phyloP scores from a whole-genome alignment of 768 basidiomycete species.

The Filobasidium wieringae region DNA sequence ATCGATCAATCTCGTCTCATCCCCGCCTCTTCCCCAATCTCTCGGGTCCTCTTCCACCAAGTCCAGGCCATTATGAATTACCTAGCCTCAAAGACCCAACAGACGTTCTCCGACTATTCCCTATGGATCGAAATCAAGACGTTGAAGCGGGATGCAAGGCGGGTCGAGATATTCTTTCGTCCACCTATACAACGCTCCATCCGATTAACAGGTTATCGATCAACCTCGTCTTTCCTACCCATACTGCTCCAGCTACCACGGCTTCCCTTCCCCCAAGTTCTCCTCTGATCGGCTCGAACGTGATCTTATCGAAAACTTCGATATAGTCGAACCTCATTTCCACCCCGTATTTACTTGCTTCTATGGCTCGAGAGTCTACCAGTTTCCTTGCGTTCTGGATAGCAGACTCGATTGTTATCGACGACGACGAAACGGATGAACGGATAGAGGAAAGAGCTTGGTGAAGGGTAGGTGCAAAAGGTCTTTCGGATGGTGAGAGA shows the following conservation, averaged over 20 bases:
- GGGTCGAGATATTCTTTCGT: too few relatives aligned
- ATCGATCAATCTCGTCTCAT: too few relatives aligned
- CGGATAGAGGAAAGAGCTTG: constrained; percentile 55
- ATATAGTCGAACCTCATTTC: constrained; percentile 68
- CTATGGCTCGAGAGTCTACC: background rate
- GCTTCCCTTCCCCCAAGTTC: constrained; percentile 42
- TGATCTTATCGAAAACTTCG: constrained; percentile 69
- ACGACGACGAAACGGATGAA: constrained; percentile 15
- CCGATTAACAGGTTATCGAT: constrained; percentile 85
- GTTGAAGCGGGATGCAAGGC: too few relatives aligned
- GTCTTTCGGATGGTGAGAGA: constrained; percentile 54
- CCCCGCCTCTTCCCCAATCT: too few relatives aligned
- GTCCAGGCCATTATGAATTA: too few relatives aligned
- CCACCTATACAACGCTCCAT: too few relatives aligned
- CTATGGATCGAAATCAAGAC: too few relatives aligned
- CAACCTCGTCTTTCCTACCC: constrained; percentile 72
- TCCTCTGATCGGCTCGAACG: constrained; percentile 48
- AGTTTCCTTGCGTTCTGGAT: constrained; percentile 24
- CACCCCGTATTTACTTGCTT: constrained; percentile 38
- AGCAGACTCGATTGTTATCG: constrained; percentile 12
- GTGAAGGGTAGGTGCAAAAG: constrained; percentile 56
- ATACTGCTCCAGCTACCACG: constrained; percentile 74
- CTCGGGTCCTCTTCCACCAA: too few relatives aligned
- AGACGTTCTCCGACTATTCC: too few relatives aligned
- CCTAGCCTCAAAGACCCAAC: too few relatives aligned